A percentile compares a stretch with the other conserved stretches of the same genome.
Evolutionary conservation across 805 yeast species (phyloP).

Genomic region (Candida andamanensis): DNA sequence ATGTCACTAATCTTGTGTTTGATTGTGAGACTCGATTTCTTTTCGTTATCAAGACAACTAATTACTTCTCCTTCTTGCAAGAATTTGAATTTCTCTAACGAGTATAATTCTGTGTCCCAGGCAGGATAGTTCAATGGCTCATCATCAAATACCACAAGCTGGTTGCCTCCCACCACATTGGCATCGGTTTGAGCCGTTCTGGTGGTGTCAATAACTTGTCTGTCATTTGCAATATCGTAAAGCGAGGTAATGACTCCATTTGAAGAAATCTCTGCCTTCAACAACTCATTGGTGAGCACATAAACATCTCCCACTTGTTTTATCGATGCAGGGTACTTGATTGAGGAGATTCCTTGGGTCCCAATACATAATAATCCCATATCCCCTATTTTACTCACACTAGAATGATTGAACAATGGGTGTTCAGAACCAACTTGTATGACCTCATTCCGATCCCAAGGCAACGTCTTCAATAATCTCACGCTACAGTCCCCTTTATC

Average conservation of each 20-base stretch:
- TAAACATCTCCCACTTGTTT: constrained; percentile 32
- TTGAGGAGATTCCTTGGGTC: constrained; percentile 14
- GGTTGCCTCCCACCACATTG: constrained; percentile 59
- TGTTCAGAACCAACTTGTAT: constrained; percentile 23
- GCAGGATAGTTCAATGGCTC: constrained; percentile 91
- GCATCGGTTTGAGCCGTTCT: constrained; percentile 44
- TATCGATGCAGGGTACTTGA: constrained; percentile 48
- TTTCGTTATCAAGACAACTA: constrained; percentile 46
- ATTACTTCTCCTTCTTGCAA: constrained; percentile 34
- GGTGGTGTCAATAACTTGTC: constrained; percentile 63
- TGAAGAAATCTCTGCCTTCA: constrained; percentile 49
- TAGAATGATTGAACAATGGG: constrained; percentile 14
- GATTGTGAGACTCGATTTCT: constrained; percentile 60
- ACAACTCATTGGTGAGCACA: constrained; percentile 54
- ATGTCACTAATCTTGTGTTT: constrained; percentile 52
- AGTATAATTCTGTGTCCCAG: constrained; percentile 94
- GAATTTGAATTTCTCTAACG: constrained; percentile 65
- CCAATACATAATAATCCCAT: too few relatives aligned
- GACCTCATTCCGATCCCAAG: constrained; percentile 57
- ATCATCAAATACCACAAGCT: constrained; percentile 78
- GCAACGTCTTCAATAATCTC: constrained; percentile 47
- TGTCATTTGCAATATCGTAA: constrained; percentile 46
- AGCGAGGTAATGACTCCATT: constrained; percentile 59
- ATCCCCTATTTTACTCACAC: constrained; percentile 19
- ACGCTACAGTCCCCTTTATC: constrained; percentile 1